Base-by-base conservation (phyloP, 73 alveolate species). In the Halteria grandinella region DNA sequence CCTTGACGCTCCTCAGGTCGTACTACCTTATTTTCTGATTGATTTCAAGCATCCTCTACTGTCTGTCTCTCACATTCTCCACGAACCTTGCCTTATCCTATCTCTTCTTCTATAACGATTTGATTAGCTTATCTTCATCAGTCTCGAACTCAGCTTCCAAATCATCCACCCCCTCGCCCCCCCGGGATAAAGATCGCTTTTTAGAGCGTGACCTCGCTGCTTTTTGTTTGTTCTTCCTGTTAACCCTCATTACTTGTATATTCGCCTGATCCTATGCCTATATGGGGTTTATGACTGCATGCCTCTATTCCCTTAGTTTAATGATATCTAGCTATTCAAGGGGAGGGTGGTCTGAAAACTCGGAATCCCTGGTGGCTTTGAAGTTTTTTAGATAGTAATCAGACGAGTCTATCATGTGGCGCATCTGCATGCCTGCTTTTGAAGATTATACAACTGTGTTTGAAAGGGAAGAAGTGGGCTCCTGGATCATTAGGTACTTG, bases 241-340 rank as follows among this genome's bases (percentile, higher is more conserved):
- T n/a, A n/a, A n/a, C n/a, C n/a, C n/a, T n/a, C n/a, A n/a, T n/a
- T n/a, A n/a, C n/a, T n/a, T n/a, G n/a, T n/a, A n/a, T n/a, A n/a
- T n/a, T n/a, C n/a, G n/a, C n/a, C n/a, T n/a, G n/a, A n/a, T n/a
- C n/a, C n/a, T n/a, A n/a, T n/a, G n/a, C n/a, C n/a, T n/a, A n/a
- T n/a, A n/a, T n/a, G n/a, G n/a, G n/a, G n/a, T n/a, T n/a, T 25
- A 66, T 66, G 11, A 45, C 80, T 32, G 80, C 80, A n/a, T 44
- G 66, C 37, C 80, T 43, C 4, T 50, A 47, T 14, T 66, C 69
- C 23, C 45, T 45, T 1, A 66, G 20, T 45, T 66, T 44, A 14
- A 57, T 66, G 23, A 66, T n/a, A 21, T 66, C 80, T 1, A 44
- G 6, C 11, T 66, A 63, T 45, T 47, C 66, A n/a, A n/a, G n/a